Conservation (phyloP, 2,329 filamentous ascomycete genomes). For the Fusarium lateritium region DNA sequence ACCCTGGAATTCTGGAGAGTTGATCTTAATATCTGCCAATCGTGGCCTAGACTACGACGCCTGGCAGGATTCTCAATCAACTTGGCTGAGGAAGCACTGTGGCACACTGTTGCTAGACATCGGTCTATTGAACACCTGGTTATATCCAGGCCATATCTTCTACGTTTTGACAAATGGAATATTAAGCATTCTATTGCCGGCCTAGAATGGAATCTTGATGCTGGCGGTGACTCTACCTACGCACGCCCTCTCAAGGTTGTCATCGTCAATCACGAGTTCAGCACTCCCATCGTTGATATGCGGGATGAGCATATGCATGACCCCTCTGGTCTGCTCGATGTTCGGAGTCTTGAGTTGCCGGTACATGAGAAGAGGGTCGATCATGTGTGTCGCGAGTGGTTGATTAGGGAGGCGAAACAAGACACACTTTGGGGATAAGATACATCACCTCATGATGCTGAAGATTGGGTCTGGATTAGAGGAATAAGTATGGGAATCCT, state of each 20-base stretch:
- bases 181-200: slow-evolving; percentile 25
- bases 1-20: slow-evolving; percentile 31
- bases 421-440: slow-evolving; percentile 17
- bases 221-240: slow-evolving; percentile 31
- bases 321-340: slow-evolving; percentile 7
- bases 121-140: slow-evolving; percentile 24
- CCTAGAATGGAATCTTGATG: slow-evolving; percentile 21
- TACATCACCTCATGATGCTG: too few relatives aligned
- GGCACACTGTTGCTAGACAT: slow-evolving; percentile 25
- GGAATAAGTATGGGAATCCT: too few relatives aligned
- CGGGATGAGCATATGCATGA: slow-evolving; percentile 9
- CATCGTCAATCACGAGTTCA: slow-evolving; percentile 35
- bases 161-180: slow-evolving; percentile 29
- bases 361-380: slow-evolving; percentile 21
- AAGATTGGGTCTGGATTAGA: too few relatives aligned
- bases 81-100: slow-evolving; percentile 27
- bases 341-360: slow-evolving; percentile 19
- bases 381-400: slow-evolving; percentile 34
- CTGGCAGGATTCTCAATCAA: slow-evolving; percentile 37
- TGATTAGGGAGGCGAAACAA: slow-evolving; percentile 27
- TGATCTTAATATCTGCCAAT: background rate
- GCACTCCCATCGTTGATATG: slow-evolving; percentile 14
- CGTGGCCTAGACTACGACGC: slow-evolving; percentile 30
- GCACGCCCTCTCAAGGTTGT: slow-evolving; percentile 33
- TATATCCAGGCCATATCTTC: slow-evolving; percentile 19